These are phyloP conservation scores for Epichloe sylvatica DNA, from an alignment of 2,329 filamentous ascomycete species.

Conservation along the genomic window DNA sequence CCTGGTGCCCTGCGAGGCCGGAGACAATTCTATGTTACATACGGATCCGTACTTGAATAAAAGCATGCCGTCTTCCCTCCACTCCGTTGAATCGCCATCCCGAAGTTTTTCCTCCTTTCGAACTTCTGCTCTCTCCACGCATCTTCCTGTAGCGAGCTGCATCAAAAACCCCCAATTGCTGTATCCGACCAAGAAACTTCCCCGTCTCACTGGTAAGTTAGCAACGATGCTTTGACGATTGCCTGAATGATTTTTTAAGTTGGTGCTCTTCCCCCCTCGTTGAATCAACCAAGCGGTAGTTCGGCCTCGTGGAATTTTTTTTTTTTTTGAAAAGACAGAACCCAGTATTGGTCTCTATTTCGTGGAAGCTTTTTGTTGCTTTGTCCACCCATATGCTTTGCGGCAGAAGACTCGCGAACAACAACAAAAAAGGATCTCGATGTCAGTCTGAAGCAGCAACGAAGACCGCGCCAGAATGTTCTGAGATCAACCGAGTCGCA, in stretches of 20 bases:
- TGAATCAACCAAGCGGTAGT: neutral
- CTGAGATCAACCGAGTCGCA: neutral
- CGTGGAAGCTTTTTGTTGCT: neutral
- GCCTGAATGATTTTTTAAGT: neutral
- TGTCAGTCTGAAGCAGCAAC: neutral
- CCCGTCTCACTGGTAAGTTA: slow-evolving; percentile 15
- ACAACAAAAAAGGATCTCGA: neutral
- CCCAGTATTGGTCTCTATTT: no score
- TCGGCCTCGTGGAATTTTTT: neutral
- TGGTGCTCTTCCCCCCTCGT: neutral
- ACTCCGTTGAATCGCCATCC: slow-evolving; percentile 8
- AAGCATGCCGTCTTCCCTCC: slow-evolving; percentile 9
- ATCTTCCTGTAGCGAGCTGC: slow-evolving; percentile 15
- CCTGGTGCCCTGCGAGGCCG: slow-evolving; percentile 2
- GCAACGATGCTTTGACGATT: neutral
- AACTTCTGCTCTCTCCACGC: slow-evolving; percentile 13
- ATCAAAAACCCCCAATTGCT: slow-evolving; percentile 12
- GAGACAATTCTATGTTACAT: slow-evolving; percentile 1
- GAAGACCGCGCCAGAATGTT: neutral
- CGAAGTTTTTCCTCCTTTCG: slow-evolving; percentile 11
- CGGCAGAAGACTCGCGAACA: neutral
- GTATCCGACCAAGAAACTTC: slow-evolving; percentile 10
- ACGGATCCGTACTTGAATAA: no score
- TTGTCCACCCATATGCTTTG: neutral
- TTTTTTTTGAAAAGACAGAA: no score